Base-by-base conservation (phyloP, 176 grass and related monocot species). In the Puccinellia tenuiflora region DNA sequence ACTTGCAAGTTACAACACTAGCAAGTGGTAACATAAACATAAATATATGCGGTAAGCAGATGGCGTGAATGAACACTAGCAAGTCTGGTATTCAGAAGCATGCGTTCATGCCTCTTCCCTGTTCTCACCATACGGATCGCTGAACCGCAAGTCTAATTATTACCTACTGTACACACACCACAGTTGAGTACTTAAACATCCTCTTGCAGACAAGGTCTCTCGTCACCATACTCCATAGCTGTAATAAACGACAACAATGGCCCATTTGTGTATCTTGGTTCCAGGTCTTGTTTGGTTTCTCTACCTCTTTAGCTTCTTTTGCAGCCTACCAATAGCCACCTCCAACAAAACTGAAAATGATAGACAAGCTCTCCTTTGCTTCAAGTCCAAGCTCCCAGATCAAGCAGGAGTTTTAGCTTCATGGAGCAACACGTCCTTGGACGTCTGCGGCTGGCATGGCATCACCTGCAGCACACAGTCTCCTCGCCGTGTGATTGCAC, bases 401-500 rank as follows among this genome's bases (percentile, higher is more conserved):
- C 62, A 81, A 7, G 21, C 26, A 0, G 7, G 48, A 8, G 17
- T 28, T 20, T 45, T 92, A 5, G 4, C 71, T 21, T 78, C 87
- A 31, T 92, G 87, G 91, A 82, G 37, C 35, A 77, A 89, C 12
- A 1, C n/a, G n/a, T n/a, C n/a, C n/a, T n/a, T n/a, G n/a, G n/a
- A n/a, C n/a, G n/a, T n/a, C n/a, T 93, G 88, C 81, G 4, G 2
- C 14, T 90, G 88, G 91, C 16, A 77, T 12, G 87, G 88, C 1
- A 73, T 93, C 29, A 55, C 55, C 0, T 93, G 91, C 81, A 31
- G 81, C 9, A 20, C 7, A 4, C 1, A 1, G 0, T 1, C 21
- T 0, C 68, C 50, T 1, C 69, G 1, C 10, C 82, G 52, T 40
- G 82, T 66, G 22, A 28, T 42, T 10, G 65, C 85, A 0, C 3